These are phyloP conservation scores for Ophiostoma tasmaniense DNA, from an alignment of 2,329 filamentous ascomycete species.

Conservation along the genomic window DNA sequence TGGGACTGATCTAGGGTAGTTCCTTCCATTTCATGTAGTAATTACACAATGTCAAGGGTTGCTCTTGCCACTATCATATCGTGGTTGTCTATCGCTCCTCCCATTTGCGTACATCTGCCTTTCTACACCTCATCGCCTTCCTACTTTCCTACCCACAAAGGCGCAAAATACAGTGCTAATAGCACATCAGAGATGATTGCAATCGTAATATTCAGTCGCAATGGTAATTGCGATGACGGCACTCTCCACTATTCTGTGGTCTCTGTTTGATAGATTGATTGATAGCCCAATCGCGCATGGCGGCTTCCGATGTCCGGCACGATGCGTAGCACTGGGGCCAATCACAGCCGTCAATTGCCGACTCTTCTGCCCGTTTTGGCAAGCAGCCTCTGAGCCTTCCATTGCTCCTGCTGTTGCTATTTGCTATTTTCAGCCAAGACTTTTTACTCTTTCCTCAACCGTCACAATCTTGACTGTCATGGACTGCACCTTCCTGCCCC, in stretches of 20 bases:
- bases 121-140: not conserved
- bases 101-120: not conserved
- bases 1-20: not conserved
- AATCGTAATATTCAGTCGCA: too few species aligned
- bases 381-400: not conserved
- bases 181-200: not conserved
- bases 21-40: not conserved
- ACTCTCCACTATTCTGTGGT: not conserved
- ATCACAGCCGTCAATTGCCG: conserved; percentile 16
- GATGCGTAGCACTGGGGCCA: conserved; percentile 8
- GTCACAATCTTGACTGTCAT: not conserved
- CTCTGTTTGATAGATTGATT: not conserved
- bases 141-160: not conserved
- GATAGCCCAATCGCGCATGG: not conserved
- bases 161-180: not conserved
- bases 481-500: conserved; percentile 6
- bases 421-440: not conserved
- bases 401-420: not conserved
- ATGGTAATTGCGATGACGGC: not conserved
- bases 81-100: not conserved
- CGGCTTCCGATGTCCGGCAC: conserved; percentile 13
- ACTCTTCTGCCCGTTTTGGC: not conserved
- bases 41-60: not conserved
- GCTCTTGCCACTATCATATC: not conserved
- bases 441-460: not conserved